Evolutionary conservation across 768 basidiomycete genomes (phyloP), one percentile per base, ranked within the genome.

Genomic region (Auricularia sp.): DNA sequence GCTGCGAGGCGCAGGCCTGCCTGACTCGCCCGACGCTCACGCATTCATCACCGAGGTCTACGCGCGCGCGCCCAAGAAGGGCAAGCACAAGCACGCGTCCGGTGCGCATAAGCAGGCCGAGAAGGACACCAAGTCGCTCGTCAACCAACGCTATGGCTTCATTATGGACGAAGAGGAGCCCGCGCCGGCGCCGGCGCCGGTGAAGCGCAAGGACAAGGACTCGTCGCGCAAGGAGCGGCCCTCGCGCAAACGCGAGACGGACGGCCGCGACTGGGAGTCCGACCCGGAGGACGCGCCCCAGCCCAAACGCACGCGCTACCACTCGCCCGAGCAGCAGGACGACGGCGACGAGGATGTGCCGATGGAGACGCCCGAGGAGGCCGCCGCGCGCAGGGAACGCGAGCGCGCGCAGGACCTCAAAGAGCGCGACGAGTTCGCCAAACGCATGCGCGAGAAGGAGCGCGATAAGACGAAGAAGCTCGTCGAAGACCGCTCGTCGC

Each of bases 401-500:
- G 88, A 95, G 71, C 81, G 91, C 29, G 64, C 85, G 59, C 84
- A 88, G 71, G 97, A 99, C 69, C 66, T 91, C 21, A 80, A 83
- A 67, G 96, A 97, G 66, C 81, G 97, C 66, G 97, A 99, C 73
- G 96, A 87, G 16, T 97, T 99, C 69, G 89, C 96, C 3, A 88
- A 92, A 66, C 87, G 97, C 3, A 83, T 99, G 67, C 84, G 82
- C 71, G 82, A 86, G 63, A 85, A 88, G 58, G 96, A 99, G 74
- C 80, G 81, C 69, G 89, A 93, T 73, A 84, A 81, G 74, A 91
- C 89, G 54, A 97, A 95, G 77, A 92, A 91, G 70, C 73, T 99
- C 18, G 88, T 97, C 36, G 90, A 94, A 72, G 96, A 98, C 73
- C 86, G 90, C 21, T 94, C 93, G 35, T 90, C 91, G 29, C 90